Conservation (phyloP, 129 eudicot genomes). For the Erigeron canadensis region DNA sequence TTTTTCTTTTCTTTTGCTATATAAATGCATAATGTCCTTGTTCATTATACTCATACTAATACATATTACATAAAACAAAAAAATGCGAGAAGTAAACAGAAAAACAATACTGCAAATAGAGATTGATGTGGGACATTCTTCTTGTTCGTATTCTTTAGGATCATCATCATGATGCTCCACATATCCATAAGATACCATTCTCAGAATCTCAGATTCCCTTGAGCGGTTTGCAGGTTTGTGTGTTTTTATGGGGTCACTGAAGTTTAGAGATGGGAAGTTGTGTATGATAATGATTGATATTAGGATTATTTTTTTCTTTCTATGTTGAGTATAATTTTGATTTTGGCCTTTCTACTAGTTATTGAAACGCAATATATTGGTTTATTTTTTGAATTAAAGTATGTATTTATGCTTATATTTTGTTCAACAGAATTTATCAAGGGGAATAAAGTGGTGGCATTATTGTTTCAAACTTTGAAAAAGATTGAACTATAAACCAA, state of each 20-base stretch:
- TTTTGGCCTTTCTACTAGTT: conserved; percentile 16
- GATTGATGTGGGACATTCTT: conserved; percentile 13
- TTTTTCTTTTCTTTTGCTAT: neutral
- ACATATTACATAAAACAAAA: conserved; percentile 5
- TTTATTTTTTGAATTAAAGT: conserved; percentile 17
- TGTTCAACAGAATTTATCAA: no score
- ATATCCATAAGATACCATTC: conserved; percentile 8
- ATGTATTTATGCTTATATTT: neutral
- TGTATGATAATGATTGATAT: conserved; percentile 13
- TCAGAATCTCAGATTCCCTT: neutral
- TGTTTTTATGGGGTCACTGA: neutral
- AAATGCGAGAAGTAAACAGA: conserved; percentile 12
- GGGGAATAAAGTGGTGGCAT: no score
- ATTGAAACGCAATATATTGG: conserved; percentile 9
- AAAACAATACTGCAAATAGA: conserved; percentile 14
- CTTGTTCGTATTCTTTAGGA: conserved; percentile 17
- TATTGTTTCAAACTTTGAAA: no score
- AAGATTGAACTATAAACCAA: no score
- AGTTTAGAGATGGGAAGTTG: conserved; percentile 3
- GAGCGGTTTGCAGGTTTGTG: conserved; percentile 15
- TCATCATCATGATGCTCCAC: conserved; percentile 10
- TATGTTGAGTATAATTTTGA: conserved; percentile 6
- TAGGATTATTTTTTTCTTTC: neutral
- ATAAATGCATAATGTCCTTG: conserved; percentile 20
- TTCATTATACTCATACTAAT: conserved; percentile 7